Conservation (phyloP, 768 basidiomycete genomes). For the Boletus tomentosulus region DNA sequence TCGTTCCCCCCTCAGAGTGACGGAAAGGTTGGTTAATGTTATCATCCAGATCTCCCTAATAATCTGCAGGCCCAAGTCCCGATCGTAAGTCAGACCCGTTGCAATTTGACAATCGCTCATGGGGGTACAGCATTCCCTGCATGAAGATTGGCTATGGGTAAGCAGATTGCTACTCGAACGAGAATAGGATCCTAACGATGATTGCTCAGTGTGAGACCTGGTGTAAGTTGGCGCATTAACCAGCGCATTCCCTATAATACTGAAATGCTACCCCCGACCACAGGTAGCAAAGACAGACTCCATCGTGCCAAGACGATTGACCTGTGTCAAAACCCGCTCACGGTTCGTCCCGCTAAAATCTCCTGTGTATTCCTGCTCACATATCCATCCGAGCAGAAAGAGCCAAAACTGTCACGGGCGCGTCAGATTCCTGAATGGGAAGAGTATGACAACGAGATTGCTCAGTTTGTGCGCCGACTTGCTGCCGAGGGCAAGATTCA, state of each 20-base stretch:
- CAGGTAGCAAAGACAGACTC: constrained; percentile 79
- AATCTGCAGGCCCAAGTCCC: constrained; percentile 90
- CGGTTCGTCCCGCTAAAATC: constrained; percentile 46
- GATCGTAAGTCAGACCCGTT: constrained; percentile 63
- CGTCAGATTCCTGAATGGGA: constrained; percentile 98
- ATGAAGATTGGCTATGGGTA: constrained; percentile 96
- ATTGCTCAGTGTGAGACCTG: constrained; percentile 86
- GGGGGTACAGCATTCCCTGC: constrained; percentile 65
- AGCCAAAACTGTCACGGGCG: constrained; percentile 90
- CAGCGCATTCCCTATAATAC: neutral
- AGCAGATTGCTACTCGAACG: constrained; percentile 19
- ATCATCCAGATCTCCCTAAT: constrained; percentile 79
- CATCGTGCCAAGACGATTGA: constrained; percentile 87
- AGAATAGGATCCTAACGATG: constrained; percentile 3
- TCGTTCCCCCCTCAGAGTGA: neutral
- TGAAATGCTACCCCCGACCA: neutral
- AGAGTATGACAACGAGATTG: constrained; percentile 87
- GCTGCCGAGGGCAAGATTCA: constrained; percentile 67
- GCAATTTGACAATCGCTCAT: neutral
- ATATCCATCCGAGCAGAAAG: constrained; percentile 60
- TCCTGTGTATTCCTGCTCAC: neutral
- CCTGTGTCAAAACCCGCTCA: constrained; percentile 93
- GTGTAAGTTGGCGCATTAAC: constrained; percentile 54
- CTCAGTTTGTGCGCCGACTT: constrained; percentile 70
- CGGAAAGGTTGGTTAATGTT: neutral